Base-by-base conservation (phyloP, 148 eudicot genomes). In the Chenopodium album region DNA sequence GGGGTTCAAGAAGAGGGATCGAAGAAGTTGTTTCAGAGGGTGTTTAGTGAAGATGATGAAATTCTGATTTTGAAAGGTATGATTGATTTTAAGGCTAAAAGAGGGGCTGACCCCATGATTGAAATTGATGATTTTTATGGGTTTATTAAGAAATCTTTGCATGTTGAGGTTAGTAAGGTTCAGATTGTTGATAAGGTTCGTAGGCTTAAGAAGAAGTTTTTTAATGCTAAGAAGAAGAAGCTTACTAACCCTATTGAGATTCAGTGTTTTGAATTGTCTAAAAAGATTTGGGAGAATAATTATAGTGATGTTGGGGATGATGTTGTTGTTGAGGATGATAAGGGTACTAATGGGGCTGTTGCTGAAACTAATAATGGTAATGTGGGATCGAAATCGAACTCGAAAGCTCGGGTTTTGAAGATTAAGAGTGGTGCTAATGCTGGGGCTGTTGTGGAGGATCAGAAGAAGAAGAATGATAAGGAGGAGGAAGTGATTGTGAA, bases 31-130 rank as follows among this genome's bases (percentile, higher is more conserved):
- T 90, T 92, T 78, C 85, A 86, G 87, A 86, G 91, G 79, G 4
- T 90, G 34, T 90, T 88, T 84, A 89, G 89, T 41, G 90, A 84
- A 23, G 90, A 91, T 0, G 91, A 91, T 65, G 94, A 88, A 84
- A 84, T 89, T n/a, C 86, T 68, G 47, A 71, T 91, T 4, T 22
- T 89, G 23, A 77, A 88, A 46, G 94, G 94, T 9, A 86, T 89
- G 83, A 85, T 89, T 26, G 89, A 91, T 26, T 91, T 82, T 22
- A 78, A 22, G 22, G 70, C 17, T 1, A 79, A 81, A 52, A 85
- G 84, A 9, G 83, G 83, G 5, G 10, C 26, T 7, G 89, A 90
- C 29, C 90, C 90, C 0, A 44, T 77, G 68, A 23, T 62, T 6
- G 82, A 88, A 23, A 31, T 84, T 19, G 84, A 73, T 46, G 89